phyloP scores from a whole-genome alignment of 176 grass and related monocot species.

The Zea mays region DNA sequence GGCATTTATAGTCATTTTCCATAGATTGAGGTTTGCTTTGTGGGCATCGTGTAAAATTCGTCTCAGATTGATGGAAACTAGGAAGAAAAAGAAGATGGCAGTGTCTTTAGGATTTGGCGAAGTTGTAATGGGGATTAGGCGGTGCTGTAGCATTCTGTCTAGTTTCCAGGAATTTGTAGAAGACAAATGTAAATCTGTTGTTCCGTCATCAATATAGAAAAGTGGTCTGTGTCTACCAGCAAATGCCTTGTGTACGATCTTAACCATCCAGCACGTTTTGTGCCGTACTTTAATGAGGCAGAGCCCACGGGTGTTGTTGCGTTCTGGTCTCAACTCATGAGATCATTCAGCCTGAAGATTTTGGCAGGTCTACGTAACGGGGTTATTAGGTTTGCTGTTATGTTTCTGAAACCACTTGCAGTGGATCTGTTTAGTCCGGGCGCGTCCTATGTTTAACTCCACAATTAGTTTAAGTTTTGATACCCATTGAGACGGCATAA shows the following conservation, averaged over 20 bases:
- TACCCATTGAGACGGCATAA: neutral
- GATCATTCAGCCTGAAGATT: neutral
- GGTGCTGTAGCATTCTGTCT: slow-evolving; percentile 31
- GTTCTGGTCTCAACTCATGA: neutral
- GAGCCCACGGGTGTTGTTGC: neutral
- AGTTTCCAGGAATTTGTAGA: slow-evolving; percentile 36
- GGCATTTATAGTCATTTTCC: slow-evolving; percentile 1
- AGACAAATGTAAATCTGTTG: slow-evolving; percentile 35
- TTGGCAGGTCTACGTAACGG: neutral
- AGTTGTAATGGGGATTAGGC: slow-evolving; percentile 25
- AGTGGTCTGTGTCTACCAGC: slow-evolving; percentile 28
- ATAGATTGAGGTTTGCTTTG: slow-evolving; percentile 17
- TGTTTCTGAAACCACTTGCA: neutral
- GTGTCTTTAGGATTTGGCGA: slow-evolving; percentile 20
- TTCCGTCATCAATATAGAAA: slow-evolving; percentile 31
- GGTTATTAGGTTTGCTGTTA: neutral
- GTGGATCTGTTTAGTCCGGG: neutral
- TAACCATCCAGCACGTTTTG: neutral
- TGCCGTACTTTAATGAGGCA: neutral
- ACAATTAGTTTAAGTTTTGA: no score
- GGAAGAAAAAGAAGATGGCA: slow-evolving; percentile 32
- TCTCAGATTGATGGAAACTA: slow-evolving; percentile 48
- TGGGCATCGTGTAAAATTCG: slow-evolving; percentile 26
- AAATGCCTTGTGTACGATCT: neutral
- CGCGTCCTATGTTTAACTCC: no score